Evolutionary conservation across 2,329 filamentous ascomycete genomes (phyloP).

Genomic region (Sordariomycetes sp.): DNA sequence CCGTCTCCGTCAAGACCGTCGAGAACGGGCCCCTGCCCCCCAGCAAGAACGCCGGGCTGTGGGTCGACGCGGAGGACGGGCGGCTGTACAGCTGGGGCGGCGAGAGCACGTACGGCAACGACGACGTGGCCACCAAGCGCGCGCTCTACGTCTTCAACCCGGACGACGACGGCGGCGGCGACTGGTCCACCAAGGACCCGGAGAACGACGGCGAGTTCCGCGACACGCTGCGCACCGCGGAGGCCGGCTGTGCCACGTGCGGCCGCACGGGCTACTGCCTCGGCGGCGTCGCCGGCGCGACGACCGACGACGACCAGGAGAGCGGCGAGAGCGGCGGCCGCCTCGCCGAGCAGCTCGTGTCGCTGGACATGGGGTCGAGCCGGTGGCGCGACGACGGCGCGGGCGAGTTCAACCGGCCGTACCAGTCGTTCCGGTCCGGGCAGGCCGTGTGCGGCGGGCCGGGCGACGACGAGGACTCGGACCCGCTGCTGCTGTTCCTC

Average conservation of each 20-base stretch:
- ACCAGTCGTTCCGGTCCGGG: too few species aligned
- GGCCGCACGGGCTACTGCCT: conserved; percentile 5
- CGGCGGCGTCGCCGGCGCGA: conserved; percentile 6
- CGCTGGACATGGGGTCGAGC: too few species aligned
- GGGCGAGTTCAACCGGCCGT: too few species aligned
- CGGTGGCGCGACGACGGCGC: too few species aligned
- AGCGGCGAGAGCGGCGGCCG: too few species aligned
- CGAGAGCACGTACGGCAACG: not conserved
- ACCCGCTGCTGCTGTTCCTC: conserved; percentile 5
- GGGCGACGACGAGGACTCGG: too few species aligned
- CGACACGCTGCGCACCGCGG: not conserved
- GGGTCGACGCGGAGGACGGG: not conserved
- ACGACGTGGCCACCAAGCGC: not conserved
- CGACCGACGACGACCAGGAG: too few species aligned
- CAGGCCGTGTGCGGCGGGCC: too few species aligned
- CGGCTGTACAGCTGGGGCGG: conserved; percentile 9
- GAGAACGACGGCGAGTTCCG: conserved; percentile 2
- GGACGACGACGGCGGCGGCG: conserved; percentile 6
- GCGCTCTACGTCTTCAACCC: conserved; percentile 7
- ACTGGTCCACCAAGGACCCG: conserved; percentile 4
- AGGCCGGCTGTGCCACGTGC: conserved; percentile 4
- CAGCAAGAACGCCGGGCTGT: conserved; percentile 1
- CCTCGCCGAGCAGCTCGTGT: too few species aligned
- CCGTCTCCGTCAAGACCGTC: conserved; percentile 3
- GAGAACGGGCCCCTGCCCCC: conserved; percentile 1